These are phyloP conservation scores for Fusarium sp. DNA, from an alignment of 2,329 filamentous ascomycete genomes.

Conservation along the genomic window DNA sequence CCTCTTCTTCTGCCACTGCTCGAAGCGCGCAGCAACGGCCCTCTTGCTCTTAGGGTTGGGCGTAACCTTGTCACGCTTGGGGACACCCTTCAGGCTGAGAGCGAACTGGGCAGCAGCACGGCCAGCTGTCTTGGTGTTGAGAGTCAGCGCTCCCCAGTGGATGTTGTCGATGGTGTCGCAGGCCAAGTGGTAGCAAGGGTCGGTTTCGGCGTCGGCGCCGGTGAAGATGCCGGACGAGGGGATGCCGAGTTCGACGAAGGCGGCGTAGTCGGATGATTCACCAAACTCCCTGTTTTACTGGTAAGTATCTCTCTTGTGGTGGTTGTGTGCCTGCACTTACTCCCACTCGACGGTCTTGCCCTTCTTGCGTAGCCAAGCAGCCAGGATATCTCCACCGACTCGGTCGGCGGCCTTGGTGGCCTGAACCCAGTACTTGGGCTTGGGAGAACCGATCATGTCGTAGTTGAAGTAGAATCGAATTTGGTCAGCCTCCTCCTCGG, in stretches of 20 bases:
- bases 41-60: conserved; percentile 46
- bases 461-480: conserved; percentile 78
- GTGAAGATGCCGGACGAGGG: conserved; percentile 58
- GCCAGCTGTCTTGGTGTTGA: conserved; percentile 62
- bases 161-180: conserved; percentile 58
- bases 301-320: conserved; percentile 4
- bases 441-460: conserved; percentile 73
- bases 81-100: conserved; percentile 53
- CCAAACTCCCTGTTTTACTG: conserved; percentile 50
- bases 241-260: conserved; percentile 57
- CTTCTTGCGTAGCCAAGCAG: conserved; percentile 53
- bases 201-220: conserved; percentile 52
- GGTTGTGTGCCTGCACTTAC: conserved; percentile 27
- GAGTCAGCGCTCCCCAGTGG: conserved; percentile 56
- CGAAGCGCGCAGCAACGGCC: conserved; percentile 45
- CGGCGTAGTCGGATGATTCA: conserved; percentile 56
- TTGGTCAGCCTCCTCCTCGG: conserved; percentile 60
- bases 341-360: conserved; percentile 52
- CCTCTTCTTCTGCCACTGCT: conserved; percentile 43
- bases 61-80: conserved; percentile 49
- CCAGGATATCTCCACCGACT: conserved; percentile 52
- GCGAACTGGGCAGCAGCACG: conserved; percentile 61
- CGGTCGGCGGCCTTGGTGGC: conserved; percentile 56
- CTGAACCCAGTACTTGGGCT: conserved; percentile 57
- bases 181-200: conserved; percentile 56